These are phyloP conservation scores for Hymenoscyphus albidus DNA, from an alignment of 2,329 filamentous ascomycete species.

Conservation along the genomic window DNA sequence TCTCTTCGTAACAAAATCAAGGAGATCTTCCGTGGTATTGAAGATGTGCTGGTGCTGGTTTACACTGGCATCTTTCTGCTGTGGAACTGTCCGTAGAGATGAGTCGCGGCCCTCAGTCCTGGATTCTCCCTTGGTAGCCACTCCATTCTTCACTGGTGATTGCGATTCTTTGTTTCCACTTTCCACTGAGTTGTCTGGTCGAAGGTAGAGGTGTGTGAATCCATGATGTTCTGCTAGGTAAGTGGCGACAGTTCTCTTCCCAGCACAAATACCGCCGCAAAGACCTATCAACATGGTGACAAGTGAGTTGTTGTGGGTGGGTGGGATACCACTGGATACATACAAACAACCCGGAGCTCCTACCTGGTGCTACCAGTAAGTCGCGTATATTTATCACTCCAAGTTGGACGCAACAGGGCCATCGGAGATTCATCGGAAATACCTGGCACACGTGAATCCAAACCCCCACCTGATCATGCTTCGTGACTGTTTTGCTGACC, in stretches of 20 bases:
- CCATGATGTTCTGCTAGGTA: conserved; percentile 82
- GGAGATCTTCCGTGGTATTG: conserved; percentile 59
- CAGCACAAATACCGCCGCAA: conserved; percentile 84
- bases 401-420: no score
- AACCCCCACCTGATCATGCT: background rate
- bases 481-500: background rate
- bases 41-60: conserved; percentile 45
- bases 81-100: conserved; percentile 11
- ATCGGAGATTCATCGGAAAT: no score
- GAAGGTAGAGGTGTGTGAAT: conserved; percentile 70
- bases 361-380: no score
- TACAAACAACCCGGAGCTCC: no score
- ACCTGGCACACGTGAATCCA: background rate
- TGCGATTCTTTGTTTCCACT: background rate
- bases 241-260: conserved; percentile 83
- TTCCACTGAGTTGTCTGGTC: conserved; percentile 18
- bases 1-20: conserved; percentile 79
- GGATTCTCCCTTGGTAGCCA: conserved; percentile 7
- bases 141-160: conserved; percentile 2
- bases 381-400: no score
- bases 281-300: conserved; percentile 68
- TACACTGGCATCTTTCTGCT: conserved; percentile 13
- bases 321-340: no score
- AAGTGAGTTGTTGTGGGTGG: background rate
- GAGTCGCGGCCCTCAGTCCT: conserved; percentile 6